Conservation (phyloP, 2,329 filamentous ascomycete genomes). For the Diplocarpon mali region DNA sequence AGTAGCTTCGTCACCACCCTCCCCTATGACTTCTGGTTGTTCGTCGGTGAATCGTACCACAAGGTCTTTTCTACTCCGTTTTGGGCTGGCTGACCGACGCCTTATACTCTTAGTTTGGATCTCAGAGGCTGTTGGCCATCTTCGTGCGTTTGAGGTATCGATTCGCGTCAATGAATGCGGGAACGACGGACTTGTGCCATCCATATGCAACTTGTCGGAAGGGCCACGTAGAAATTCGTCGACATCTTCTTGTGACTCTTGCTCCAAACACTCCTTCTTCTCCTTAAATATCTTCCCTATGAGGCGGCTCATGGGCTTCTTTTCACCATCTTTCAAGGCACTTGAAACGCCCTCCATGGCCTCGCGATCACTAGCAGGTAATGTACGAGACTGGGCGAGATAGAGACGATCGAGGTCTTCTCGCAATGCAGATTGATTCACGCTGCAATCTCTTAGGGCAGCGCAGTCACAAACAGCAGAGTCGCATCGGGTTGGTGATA, state of each 20-base stretch:
- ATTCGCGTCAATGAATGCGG: conserved; percentile 26
- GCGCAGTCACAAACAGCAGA: background rate
- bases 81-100: conserved; percentile 26
- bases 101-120: conserved; percentile 22
- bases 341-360: conserved; percentile 19
- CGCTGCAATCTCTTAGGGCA: background rate
- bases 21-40: conserved; percentile 72
- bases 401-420: background rate
- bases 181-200: conserved; percentile 35
- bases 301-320: conserved; percentile 33
- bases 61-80: conserved; percentile 52
- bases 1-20: conserved; percentile 81
- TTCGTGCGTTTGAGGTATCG: conserved; percentile 37
- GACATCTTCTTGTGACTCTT: conserved; percentile 32
- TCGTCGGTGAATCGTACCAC: conserved; percentile 63
- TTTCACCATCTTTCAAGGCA: conserved; percentile 21
- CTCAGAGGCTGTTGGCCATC: conserved; percentile 39
- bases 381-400: background rate
- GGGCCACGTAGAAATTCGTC: conserved; percentile 48
- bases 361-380: conserved; percentile 2
- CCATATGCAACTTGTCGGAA: conserved; percentile 43
- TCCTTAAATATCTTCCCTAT: conserved; percentile 42
- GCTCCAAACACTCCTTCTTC: conserved; percentile 26
- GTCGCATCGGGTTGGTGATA: background rate
- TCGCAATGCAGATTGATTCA: background rate